Base-by-base conservation (phyloP, 2,329 filamentous ascomycete genomes). In the Furcasterigmium furcatum region DNA sequence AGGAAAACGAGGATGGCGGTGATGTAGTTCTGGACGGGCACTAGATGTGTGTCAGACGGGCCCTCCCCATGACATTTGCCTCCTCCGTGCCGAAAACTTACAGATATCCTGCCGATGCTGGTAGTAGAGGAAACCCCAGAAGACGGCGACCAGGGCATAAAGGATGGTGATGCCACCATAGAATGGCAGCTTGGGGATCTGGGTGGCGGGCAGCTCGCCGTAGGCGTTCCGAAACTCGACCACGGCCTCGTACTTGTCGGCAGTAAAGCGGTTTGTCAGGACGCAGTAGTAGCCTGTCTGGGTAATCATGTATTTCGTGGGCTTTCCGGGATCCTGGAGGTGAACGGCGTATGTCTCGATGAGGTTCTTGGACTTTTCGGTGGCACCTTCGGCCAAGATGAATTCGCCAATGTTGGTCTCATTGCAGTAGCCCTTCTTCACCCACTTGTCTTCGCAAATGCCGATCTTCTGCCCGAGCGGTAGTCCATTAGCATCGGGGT, bases 21-120 rank as follows among this genome's bases (percentile, higher is more conserved):
- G 57, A 99, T 97, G 66, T 99, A 99, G 65, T 99, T 99, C 67
- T 99, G 94, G 3, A 99, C 94, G 14, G 95, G 87, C 60, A 99
- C 84, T 88, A 50, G 7, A 46, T 38, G 46, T n/a, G n/a, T n/a
- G n/a, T n/a, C n/a, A n/a, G n/a, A n/a, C n/a, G n/a, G n/a, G n/a
- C n/a, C n/a, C n/a, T n/a, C n/a, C 16, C 7, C 18, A n/a, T 18
- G 8, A 27, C 32, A 16, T 13, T 14, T 13, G 20, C 9, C 10
- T 39, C 36, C 4, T 19, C 34, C 8, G 22, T 7, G 10, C n/a
- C 22, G 18, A 18, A 20, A 45, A 64, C 82, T 70, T 69, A 88
- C 85, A 72, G 51, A 99, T 97, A 65, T 99, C 94, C 58, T 87
- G 82, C 48, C 92, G 81, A 65, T 99, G 90, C 66, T 96, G 91